Conservation (phyloP, 805 yeast species). For the Schwanniomyces yamadae region DNA sequence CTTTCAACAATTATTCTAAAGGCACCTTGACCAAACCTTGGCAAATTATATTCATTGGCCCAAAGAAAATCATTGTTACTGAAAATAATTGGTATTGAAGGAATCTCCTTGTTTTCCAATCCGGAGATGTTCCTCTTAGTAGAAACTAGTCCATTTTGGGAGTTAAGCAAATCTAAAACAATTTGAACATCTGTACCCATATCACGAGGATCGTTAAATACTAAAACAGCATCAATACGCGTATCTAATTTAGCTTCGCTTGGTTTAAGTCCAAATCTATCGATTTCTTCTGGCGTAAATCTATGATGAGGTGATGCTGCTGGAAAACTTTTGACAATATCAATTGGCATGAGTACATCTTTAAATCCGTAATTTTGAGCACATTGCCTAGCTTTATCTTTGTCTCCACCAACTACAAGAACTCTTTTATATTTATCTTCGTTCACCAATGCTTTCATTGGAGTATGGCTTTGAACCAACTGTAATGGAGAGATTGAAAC, state of each 20-base stretch:
- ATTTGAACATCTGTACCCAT: conserved; percentile 84
- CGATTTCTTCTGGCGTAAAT: conserved; percentile 45
- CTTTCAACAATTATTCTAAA: conserved; percentile 63
- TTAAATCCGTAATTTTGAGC: conserved; percentile 77
- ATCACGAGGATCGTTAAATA: conserved; percentile 88
- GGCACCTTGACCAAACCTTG: conserved; percentile 92
- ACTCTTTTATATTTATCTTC: conserved; percentile 54
- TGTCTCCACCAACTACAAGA: conserved; percentile 81
- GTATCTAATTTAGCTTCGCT: conserved; percentile 21
- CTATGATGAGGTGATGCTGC: conserved; percentile 69
- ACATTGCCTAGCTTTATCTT: conserved; percentile 65
- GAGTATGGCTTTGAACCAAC: conserved; percentile 85
- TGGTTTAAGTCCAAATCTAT: conserved; percentile 39
- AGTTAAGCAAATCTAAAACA: conserved; percentile 65
- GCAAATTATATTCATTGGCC: conserved; percentile 77
- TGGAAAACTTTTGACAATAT: conserved; percentile 58
- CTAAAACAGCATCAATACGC: conserved; percentile 72
- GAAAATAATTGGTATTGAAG: conserved; percentile 70
- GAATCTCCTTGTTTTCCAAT: conserved; percentile 27
- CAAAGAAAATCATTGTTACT: conserved; percentile 83
- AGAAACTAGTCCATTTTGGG: conserved; percentile 62
- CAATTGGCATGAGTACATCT: conserved; percentile 71
- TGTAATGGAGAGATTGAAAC: conserved; percentile 55
- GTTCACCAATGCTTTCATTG: conserved; percentile 60
- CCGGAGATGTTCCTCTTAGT: conserved; percentile 44